phyloP scores from a whole-genome alignment of 345 rosid species.

The Lagerstroemia speciosa region DNA sequence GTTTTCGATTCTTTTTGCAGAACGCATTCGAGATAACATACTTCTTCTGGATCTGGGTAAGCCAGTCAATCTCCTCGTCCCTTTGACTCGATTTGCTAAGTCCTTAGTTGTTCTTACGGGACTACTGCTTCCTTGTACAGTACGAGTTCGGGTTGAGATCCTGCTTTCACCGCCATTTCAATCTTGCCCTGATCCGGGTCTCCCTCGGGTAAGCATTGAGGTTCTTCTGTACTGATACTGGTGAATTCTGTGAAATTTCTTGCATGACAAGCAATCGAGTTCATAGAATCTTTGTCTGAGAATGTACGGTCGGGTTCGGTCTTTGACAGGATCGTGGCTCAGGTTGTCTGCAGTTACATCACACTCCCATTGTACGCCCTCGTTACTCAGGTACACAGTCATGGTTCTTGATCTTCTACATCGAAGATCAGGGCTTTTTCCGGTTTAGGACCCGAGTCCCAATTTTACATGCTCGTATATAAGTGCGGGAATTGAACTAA shows the following conservation, averaged over 20 bases:
- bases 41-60: constrained; percentile 95
- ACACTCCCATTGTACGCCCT: constrained; percentile 97
- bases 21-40: constrained; percentile 96
- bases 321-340: constrained; percentile 51
- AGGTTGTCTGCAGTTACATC: constrained; percentile 81
- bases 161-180: constrained; percentile 57
- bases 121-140: constrained; percentile 35
- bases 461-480: no score
- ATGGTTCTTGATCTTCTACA: no score
- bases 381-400: constrained; percentile 84
- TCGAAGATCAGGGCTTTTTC: no score
- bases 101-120: not conserved
- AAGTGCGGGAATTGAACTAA: no score
- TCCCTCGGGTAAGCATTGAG: constrained; percentile 50
- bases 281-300: not conserved
- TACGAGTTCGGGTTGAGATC: constrained; percentile 85
- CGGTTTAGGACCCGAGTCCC: no score
- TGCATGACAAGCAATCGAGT: no score
- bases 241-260: no score
- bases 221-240: not conserved
- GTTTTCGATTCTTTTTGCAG: constrained; percentile 22
- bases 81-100: not conserved
- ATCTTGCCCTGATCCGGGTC: constrained; percentile 34
- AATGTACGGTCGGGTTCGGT: not conserved
- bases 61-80: not conserved